A percentile compares a stretch with the other conserved stretches of the same genome.
Conservation (phyloP, 768 basidiomycete species). For the Suillus spraguei region DNA sequence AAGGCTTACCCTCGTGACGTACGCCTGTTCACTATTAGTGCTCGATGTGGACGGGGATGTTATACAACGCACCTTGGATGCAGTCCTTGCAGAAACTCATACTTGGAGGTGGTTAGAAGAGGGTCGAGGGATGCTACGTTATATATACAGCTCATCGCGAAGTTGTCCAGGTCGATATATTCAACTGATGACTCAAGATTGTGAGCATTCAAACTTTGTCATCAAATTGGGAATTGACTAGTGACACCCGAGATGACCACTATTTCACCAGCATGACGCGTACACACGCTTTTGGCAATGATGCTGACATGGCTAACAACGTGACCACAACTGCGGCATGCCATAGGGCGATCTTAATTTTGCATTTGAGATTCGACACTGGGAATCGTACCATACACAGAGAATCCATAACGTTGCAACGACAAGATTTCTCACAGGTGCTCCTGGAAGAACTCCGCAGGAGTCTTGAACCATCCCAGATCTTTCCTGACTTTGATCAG, state of each 20-base stretch:
- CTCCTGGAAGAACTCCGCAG: slow-evolving; percentile 56
- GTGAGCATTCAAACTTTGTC: not conserved
- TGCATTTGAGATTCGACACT: not conserved
- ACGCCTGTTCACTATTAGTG: slow-evolving; percentile 38
- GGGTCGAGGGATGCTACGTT: too few relatives aligned
- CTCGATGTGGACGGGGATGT: not conserved
- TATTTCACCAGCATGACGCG: not conserved
- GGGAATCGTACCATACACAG: not conserved
- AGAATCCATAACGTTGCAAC: not conserved
- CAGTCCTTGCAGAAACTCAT: slow-evolving; percentile 64
- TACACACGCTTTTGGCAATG: not conserved
- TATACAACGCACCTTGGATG: slow-evolving; percentile 44
- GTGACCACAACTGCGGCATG: not conserved
- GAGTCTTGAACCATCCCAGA: slow-evolving; percentile 59
- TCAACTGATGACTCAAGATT: not conserved
- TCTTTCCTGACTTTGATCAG: slow-evolving; percentile 65
- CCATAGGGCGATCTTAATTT: not conserved
- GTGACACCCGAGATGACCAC: not conserved
- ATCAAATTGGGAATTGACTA: not conserved
- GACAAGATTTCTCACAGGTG: slow-evolving; percentile 19
- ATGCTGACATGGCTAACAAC: not conserved
- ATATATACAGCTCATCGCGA: not conserved
- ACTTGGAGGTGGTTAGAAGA: not conserved
- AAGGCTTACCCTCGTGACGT: slow-evolving; percentile 49
- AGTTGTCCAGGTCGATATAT: not conserved